These are phyloP conservation scores for Colletotrichum viniferum DNA, from an alignment of 2,329 filamentous ascomycete genomes.

Conservation along the genomic window DNA sequence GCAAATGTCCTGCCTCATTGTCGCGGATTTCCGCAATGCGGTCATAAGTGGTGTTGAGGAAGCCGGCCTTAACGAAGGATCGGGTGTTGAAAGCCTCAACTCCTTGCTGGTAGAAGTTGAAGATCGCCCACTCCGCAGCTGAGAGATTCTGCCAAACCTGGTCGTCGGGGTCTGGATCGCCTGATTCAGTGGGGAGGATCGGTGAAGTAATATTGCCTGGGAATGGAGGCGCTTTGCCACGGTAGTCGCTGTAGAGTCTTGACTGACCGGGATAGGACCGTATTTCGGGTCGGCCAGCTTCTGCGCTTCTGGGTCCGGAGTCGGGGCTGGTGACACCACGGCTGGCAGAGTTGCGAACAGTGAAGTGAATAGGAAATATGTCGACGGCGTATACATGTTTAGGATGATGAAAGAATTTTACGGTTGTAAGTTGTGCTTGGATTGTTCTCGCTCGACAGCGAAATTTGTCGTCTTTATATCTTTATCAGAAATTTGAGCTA, in stretches of 20 bases:
- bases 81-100: conserved; percentile 42
- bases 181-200: background rate
- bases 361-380: background rate
- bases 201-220: background rate
- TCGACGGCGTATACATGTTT: background rate
- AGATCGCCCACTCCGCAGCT: conserved; percentile 49
- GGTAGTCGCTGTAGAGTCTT: background rate
- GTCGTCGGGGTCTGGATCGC: conserved; percentile 39
- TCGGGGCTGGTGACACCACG: background rate
- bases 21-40: conserved; percentile 36
- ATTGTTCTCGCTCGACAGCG: background rate
- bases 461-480: background rate
- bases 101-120: conserved; percentile 43
- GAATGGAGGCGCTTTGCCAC: background rate
- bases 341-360: background rate
- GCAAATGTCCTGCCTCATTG: conserved; percentile 49
- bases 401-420: background rate
- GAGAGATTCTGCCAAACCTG: conserved; percentile 48
- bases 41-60: conserved; percentile 24
- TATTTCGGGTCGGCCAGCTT: background rate
- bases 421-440: background rate
- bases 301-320: background rate
- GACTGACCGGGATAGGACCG: background rate
- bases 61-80: background rate
- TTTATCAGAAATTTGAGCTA: background rate